phyloP scores from a whole-genome alignment of 257 asterid species.

The Solanum chilense region DNA sequence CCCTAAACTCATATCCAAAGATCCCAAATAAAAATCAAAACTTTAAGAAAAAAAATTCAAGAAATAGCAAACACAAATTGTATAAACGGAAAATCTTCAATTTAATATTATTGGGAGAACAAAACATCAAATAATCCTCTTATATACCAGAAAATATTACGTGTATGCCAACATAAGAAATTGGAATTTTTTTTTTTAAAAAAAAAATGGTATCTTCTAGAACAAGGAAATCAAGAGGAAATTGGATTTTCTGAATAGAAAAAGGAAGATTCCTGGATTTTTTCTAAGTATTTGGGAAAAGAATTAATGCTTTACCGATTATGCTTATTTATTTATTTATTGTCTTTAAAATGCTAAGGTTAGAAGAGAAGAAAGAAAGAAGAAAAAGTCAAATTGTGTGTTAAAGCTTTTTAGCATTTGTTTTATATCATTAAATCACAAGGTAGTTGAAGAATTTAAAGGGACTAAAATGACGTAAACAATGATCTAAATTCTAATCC shows the following conservation, averaged over 20 bases:
- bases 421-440: neutral
- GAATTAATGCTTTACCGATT: neutral
- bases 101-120: neutral
- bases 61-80: neutral
- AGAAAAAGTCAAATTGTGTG: neutral
- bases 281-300: neutral
- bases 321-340: neutral
- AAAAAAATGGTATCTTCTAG: neutral
- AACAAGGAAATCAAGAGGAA: neutral
- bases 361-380: neutral
- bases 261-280: neutral
- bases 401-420: neutral
- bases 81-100: neutral
- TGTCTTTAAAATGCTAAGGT: neutral
- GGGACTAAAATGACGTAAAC: neutral
- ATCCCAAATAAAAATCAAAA: neutral
- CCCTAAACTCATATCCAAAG: constrained; percentile 10
- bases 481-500: neutral
- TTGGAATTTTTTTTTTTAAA: neutral
- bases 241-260: neutral
- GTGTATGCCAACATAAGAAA: neutral
- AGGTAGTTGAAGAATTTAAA: neutral
- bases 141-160: neutral
- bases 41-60: neutral
- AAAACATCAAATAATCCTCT: neutral